Conservation (phyloP, 176 grass and related monocot species). For the Zoysia japonica region DNA sequence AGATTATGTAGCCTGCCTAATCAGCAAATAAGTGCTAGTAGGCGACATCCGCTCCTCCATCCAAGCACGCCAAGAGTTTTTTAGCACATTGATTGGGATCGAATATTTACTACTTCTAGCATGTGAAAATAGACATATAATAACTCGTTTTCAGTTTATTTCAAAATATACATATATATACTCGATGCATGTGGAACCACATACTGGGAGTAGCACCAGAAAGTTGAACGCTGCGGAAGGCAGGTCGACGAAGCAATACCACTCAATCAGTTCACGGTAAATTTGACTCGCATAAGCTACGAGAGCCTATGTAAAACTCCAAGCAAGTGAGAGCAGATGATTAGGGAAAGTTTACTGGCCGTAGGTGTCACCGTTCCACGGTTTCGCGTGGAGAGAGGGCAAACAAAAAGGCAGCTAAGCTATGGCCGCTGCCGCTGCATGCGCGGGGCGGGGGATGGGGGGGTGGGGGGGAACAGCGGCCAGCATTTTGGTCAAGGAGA, state of each 20-base stretch:
- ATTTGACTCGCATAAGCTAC: neutral
- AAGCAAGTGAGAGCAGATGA: constrained; percentile 29
- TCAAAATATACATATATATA: no score
- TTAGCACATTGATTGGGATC: no score
- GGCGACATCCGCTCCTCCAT: no score
- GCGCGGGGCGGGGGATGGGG: no score
- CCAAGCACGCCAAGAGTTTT: no score
- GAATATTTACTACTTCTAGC: no score
- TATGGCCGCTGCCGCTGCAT: constrained; percentile 34
- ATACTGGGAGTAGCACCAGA: no score
- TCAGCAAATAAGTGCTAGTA: no score
- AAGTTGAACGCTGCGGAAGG: neutral
- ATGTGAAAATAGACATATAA: no score
- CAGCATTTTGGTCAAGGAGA: constrained; percentile 62
- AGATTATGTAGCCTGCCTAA: no score
- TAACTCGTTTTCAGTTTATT: no score
- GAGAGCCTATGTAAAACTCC: neutral
- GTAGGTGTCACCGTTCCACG: neutral
- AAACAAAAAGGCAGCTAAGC: constrained; percentile 46
- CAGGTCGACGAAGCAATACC: neutral
- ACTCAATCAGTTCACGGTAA: neutral
- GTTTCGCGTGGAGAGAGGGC: constrained; percentile 47
- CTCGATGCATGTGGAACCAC: no score
- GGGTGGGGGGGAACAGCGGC: constrained; percentile 44
- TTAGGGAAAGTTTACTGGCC: neutral